Evolutionary conservation across 306 rosid species (phyloP).

Genomic region (Fragaria vesca): DNA sequence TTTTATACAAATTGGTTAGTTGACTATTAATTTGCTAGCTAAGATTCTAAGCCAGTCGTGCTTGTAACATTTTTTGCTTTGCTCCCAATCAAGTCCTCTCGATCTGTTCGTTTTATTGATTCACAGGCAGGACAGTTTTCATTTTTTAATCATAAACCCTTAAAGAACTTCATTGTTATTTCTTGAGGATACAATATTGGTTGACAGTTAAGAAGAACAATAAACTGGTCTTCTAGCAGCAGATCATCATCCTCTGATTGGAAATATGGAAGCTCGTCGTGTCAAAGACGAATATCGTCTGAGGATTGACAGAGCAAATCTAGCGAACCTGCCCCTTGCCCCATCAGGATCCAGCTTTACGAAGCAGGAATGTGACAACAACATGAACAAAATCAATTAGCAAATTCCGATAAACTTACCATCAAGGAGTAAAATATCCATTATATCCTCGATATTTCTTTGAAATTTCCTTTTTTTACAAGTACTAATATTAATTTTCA

Average conservation of each 20-base stretch:
- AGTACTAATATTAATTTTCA: no score
- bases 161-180: background rate
- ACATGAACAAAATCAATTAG: background rate
- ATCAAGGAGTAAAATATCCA: no score
- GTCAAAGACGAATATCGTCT: background rate
- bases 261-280: background rate
- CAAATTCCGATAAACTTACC: background rate
- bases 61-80: background rate
- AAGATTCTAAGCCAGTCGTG: background rate
- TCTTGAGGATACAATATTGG: background rate
- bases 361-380: background rate
- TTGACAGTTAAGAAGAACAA: background rate
- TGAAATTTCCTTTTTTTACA: no score
- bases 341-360: background rate
- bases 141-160: background rate
- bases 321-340: background rate
- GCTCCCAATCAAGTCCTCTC: background rate
- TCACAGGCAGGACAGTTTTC: background rate
- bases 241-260: background rate
- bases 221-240: background rate
- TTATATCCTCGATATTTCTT: no score
- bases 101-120: background rate
- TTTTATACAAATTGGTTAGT: background rate
- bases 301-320: background rate
- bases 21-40: constrained; percentile 21